Base-by-base conservation (phyloP, 1,139 yeast species). In the Diutina catenulata region DNA sequence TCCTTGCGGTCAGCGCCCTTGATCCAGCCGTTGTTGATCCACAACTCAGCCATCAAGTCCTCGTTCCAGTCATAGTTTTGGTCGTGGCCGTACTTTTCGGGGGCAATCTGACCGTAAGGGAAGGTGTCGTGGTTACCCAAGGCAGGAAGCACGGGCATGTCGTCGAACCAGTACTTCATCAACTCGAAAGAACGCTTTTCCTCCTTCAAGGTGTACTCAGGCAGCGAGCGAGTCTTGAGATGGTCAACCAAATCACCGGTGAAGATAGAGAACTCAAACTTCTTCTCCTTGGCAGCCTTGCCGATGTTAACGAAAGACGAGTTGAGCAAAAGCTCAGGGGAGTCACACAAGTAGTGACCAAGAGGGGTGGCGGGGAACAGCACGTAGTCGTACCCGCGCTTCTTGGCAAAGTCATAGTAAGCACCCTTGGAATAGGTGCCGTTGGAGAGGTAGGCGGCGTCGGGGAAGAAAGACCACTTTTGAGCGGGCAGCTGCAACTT, bases 221-320 rank as follows among this genome's bases (percentile, higher is more conserved):
- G 64, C 28, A 64, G 65, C 47, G 66, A 66, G 42, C 60, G 62
- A 37, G 54, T 46, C 37, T 62, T 70, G 45, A 71, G 76, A 47
- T 76, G 83, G 49, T 76, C 82, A 28, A 76, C 78, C 51, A 76
- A 59, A 48, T 78, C 87, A 39, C 86, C 87, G 2, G 86, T 79
- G 60, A 78, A 79, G 21, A 79, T 52, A 3, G 78, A 68, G 50
- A 79, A 78, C 39, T 74, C 78, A 47, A 70, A 77, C 8, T 62
- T 51, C 39, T 53, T 54, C 31, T 53, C 50, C 33, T 49, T 53
- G 31, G 52, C 53, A 28, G 53, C 46, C 29, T 55, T 40, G 44
- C 60, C 56, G 41, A 74, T 62, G 19, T 71, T 59, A 36, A 61
- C 60, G 52, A 78, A 58, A 20, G 80, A 67, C 43, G 69, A 71